Evolutionary conservation across 164 flowering plant genomes (phyloP), one percentile per base, ranked within the genome.

Genomic region (Berberis vulgaris): DNA sequence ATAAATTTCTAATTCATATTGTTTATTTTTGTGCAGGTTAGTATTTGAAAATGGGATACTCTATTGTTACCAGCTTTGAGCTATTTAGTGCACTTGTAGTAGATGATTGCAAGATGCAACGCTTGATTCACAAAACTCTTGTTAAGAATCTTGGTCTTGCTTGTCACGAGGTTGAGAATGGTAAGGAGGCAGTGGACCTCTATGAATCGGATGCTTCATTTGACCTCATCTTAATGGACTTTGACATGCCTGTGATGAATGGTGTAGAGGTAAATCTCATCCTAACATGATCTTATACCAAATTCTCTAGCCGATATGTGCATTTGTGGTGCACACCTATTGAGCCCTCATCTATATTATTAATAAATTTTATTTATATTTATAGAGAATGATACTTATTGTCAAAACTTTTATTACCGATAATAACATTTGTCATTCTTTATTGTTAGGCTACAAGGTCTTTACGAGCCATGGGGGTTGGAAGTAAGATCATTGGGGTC

Each of bases 151-250:
- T 10, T 61, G 54, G 54, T 2, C 6, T 13, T 46, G 54, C 13
- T 13, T 46, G 42, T 42, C 63, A 46, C 13, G 52, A 45, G 50
- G 63, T 54, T 45, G 43, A 45, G 43, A 46, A 61, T 61, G 63
- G 63, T 3, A 61, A 61, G 54, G 63, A 46, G 47, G 63, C 63
- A 1, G 63, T 61, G 40, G 63, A 61, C 10, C 10, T 61, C 4
- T 61, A 43, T 43, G 10, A 13, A 13, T 45, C 63, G 5, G 54
- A 53, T 1, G 43, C 26, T 13, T 12, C 41, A 2, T 61, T 61
- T 39, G 40, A 61, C 54, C 9, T 61, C 50, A 61, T 61, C 13
- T 42, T 61, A 11, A 61, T 61, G 63, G 63, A 61, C 26, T 45
- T 6, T 2, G 54, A 38, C 42, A 61, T 61, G 63, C 63, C 54